Base-by-base conservation (phyloP, 352 stramenopile genomes). In the Poterioochromonas sp. region DNA sequence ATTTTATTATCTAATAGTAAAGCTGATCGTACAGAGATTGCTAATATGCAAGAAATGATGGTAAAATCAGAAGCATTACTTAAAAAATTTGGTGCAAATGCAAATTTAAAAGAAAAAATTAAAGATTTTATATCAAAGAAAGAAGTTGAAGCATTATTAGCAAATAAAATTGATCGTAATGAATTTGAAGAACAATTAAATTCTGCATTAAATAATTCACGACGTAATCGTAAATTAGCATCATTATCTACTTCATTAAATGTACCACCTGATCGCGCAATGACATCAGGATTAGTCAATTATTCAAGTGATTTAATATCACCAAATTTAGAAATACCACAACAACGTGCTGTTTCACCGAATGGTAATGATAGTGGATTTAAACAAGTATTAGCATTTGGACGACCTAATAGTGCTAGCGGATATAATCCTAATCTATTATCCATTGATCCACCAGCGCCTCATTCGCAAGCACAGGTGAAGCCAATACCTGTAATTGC, bases 11-110 rank as follows among this genome's bases (percentile, higher is more conserved):
- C 40, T 0, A 58, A 51, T 39, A 74, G 37, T 8, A 74, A 74
- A 39, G 37, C 65, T 22, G 65, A 74, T 39, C 65, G 65, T 22
- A n/a, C n/a, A 5, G 65, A 74, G 29, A 74, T 74, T 40, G 39
- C 37, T 11, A 51, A 51, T 54, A 74, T 74, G 37, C 65, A 74
- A 54, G 65, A 74, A n/a, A 1, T 54, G 20, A 51, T 74, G 37
- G 65, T 74, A 3, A 74, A 74, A n/a, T 32, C 39, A 18, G 65
- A 74, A 39, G 65, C 39, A 22, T 40, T 51, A 12, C 32, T 74
- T 5, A 54, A 51, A n/a, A 74, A 74, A 54, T 1, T 74, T 37
- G n/a, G 37, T 35, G 37, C 39, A n/a, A 5, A 53, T 39, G 18
- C 29, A 18, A 51, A 54, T 54, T 3, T 58, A 26, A 54, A 51